phyloP scores from a whole-genome alignment of 345 rosid genomes.

The Erucastrum elatum region DNA sequence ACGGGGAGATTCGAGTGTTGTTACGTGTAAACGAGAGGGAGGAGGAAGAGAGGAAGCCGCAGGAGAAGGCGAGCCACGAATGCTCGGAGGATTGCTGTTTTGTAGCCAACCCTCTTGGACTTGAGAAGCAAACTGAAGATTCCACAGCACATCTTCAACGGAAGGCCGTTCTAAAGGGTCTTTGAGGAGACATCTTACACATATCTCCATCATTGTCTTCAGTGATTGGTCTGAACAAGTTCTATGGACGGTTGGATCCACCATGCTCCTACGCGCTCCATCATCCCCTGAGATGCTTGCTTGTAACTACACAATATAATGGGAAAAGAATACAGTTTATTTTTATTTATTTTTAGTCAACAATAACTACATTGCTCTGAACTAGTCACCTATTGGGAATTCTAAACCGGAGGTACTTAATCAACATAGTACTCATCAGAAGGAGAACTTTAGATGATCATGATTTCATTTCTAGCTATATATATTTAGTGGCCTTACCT shows the following conservation, averaged over 20 bases:
- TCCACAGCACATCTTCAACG: conserved; percentile 88
- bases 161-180: conserved; percentile 70
- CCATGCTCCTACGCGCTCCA: conserved; percentile 54
- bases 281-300: conserved; percentile 48
- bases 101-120: conserved; percentile 53
- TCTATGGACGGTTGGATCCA: conserved; percentile 59
- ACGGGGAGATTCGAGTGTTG: conserved; percentile 39
- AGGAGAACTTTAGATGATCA: background rate
- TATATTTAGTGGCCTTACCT: conserved; percentile 47
- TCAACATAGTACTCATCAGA: background rate
- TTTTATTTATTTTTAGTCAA: background rate
- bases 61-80: conserved; percentile 38
- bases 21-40: conserved; percentile 36
- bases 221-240: conserved; percentile 74
- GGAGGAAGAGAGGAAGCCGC: conserved; percentile 32
- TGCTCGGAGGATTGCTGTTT: conserved; percentile 35
- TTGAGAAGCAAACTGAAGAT: conserved; percentile 93
- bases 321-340: background rate
- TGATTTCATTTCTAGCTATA: background rate
- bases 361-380: background rate
- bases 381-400: background rate
- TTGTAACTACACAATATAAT: conserved; percentile 53
- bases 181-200: conserved; percentile 65
- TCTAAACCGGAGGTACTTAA: background rate
- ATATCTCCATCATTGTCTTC: conserved; percentile 79